These are phyloP conservation scores for Boletus sp. DNA, from an alignment of 768 basidiomycete genomes.

Conservation along the genomic window DNA sequence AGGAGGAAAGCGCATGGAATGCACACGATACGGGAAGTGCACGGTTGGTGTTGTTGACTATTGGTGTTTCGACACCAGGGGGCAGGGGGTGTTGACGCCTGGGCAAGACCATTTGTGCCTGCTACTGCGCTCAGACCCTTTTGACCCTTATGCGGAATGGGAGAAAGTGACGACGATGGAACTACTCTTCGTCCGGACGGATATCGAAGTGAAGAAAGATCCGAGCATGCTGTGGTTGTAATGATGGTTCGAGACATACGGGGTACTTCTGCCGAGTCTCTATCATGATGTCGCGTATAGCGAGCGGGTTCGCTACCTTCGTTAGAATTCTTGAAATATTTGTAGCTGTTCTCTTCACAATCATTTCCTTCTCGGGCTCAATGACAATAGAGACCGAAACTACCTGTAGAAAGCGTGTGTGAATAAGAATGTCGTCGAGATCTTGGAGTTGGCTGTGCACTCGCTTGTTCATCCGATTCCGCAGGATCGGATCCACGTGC, in stretches of 20 bases:
- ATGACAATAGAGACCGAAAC: neutral
- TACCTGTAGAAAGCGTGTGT: no score
- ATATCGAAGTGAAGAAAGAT: slow-evolving; percentile 15
- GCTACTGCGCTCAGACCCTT: slow-evolving; percentile 28
- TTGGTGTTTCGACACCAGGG: slow-evolving; percentile 33
- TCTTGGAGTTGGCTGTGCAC: neutral
- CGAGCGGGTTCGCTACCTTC: neutral
- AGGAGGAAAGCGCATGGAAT: slow-evolving; percentile 8
- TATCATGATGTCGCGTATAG: neutral
- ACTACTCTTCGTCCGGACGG: slow-evolving; percentile 24
- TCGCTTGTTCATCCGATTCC: neutral
- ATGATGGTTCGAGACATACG: neutral
- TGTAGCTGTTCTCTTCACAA: neutral
- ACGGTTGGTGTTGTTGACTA: slow-evolving; percentile 30
- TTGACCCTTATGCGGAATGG: slow-evolving; percentile 27
- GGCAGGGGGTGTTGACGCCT: slow-evolving; percentile 20
- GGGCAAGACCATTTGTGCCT: slow-evolving; percentile 31
- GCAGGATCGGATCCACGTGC: neutral
- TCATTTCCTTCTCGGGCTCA: neutral
- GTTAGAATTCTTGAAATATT: neutral
- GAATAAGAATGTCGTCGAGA: neutral
- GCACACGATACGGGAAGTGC: slow-evolving; percentile 19
- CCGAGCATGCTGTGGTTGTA: slow-evolving; percentile 28
- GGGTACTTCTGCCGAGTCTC: no score
- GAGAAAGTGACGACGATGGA: slow-evolving; percentile 28